Evolutionary conservation across 345 rosid species (phyloP).

Genomic region (Gossypium arboreum): DNA sequence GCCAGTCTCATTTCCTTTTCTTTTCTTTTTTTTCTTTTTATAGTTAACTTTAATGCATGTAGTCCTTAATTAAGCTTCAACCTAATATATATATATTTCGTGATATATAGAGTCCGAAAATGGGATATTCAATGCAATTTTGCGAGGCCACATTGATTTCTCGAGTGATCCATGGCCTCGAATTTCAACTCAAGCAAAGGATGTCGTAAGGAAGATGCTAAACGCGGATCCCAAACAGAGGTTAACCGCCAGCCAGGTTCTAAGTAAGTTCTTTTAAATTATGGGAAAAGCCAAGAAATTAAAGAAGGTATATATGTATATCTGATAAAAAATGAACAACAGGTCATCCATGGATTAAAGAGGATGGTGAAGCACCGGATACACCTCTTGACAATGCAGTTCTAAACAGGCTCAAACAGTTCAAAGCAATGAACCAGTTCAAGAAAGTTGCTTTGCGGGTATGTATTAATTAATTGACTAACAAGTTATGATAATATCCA

Average conservation of each 20-base stretch:
- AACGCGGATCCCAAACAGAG: slow-evolving; percentile 83
- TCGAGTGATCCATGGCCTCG: slow-evolving; percentile 90
- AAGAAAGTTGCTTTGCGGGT: slow-evolving; percentile 80
- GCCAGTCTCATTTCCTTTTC: too few species aligned
- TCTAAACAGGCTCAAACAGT: slow-evolving; percentile 63
- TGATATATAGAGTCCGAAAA: slow-evolving; percentile 64
- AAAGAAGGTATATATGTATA: too few species aligned
- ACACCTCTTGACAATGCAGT: slow-evolving; percentile 77
- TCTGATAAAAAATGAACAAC: neutral
- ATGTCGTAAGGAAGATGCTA: slow-evolving; percentile 85
- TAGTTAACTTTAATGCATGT: too few species aligned
- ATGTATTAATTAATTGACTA: neutral
- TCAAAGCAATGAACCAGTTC: slow-evolving; percentile 72
- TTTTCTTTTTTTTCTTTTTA: too few species aligned
- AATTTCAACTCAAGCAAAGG: slow-evolving; percentile 83
- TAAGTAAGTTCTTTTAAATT: slow-evolving; percentile 38
- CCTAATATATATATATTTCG: neutral
- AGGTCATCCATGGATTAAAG: slow-evolving; percentile 79
- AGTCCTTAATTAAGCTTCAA: neutral
- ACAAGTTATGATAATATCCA: neutral
- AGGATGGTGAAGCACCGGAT: slow-evolving; percentile 81
- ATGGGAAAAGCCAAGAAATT: too few species aligned
- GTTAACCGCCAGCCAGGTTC: slow-evolving; percentile 80
- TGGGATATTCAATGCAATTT: slow-evolving; percentile 86
- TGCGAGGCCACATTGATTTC: slow-evolving; percentile 77